phyloP scores from a whole-genome alignment of 2,329 filamentous ascomycete genomes.

The Microthyrium microscopicum region DNA sequence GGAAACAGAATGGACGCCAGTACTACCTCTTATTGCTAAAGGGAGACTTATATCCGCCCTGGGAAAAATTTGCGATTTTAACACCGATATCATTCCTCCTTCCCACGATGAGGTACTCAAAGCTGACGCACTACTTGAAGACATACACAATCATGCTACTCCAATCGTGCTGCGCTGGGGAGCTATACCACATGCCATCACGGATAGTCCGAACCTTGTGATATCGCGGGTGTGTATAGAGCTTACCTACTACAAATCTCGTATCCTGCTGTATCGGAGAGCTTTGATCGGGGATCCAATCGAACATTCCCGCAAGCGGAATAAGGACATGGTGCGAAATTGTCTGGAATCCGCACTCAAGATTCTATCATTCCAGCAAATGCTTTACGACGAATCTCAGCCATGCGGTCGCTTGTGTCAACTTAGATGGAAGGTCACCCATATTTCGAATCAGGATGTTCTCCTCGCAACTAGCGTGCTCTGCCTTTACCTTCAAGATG shows the following conservation, averaged over 20 bases:
- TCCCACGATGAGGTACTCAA: slow-evolving; percentile 22
- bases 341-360: slow-evolving; percentile 15
- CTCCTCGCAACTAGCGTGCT: slow-evolving; percentile 15
- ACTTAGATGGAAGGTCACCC: slow-evolving; percentile 14
- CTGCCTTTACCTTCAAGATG: slow-evolving; percentile 15
- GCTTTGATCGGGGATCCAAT: slow-evolving; percentile 12
- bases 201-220: slow-evolving; percentile 14
- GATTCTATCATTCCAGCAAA: slow-evolving; percentile 14
- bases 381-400: slow-evolving; percentile 16
- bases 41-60: slow-evolving; percentile 20
- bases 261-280: slow-evolving; percentile 15
- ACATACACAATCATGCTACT: slow-evolving; percentile 15
- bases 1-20: slow-evolving; percentile 12
- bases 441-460: slow-evolving; percentile 15
- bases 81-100: slow-evolving; percentile 17
- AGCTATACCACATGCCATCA: slow-evolving; percentile 15
- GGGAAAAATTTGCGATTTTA: slow-evolving; percentile 22
- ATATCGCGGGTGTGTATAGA: slow-evolving; percentile 14
- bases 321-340: slow-evolving; percentile 13
- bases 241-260: slow-evolving; percentile 15
- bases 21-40: slow-evolving; percentile 26
- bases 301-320: slow-evolving; percentile 12
- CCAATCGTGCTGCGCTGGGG: slow-evolving; percentile 14
- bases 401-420: slow-evolving; percentile 15
- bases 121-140: slow-evolving; percentile 20